Evolutionary conservation across 2,329 filamentous ascomycete genomes (phyloP).

Genomic region (Verticillium alfalfae): DNA sequence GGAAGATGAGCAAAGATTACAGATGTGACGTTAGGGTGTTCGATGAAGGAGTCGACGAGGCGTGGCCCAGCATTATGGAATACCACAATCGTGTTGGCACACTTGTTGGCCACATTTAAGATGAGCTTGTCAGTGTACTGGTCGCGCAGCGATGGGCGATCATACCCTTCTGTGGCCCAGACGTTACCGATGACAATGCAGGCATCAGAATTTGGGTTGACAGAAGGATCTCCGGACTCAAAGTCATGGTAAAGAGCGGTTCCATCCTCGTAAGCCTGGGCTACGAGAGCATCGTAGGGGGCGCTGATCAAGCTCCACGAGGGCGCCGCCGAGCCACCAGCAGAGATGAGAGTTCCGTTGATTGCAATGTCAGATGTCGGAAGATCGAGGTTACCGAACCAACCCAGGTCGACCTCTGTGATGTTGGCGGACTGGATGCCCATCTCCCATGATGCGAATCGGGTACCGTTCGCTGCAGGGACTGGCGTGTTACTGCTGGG

Average conservation of each 20-base stretch:
- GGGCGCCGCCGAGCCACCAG: slow-evolving; percentile 22
- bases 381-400: slow-evolving; percentile 21
- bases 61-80: slow-evolving; percentile 58
- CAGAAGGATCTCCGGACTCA: slow-evolving; percentile 35
- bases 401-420: neutral
- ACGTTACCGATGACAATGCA: slow-evolving; percentile 65
- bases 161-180: slow-evolving; percentile 68
- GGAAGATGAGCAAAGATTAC: slow-evolving; percentile 60
- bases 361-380: slow-evolving; percentile 27
- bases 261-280: slow-evolving; percentile 46
- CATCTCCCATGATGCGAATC: neutral
- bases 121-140: slow-evolving; percentile 58
- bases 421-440: neutral
- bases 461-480: neutral
- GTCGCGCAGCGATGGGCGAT: slow-evolving; percentile 58
- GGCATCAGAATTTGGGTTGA: slow-evolving; percentile 49
- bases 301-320: slow-evolving; percentile 40
- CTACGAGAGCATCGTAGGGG: slow-evolving; percentile 49
- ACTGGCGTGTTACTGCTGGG: slow-evolving; percentile 32
- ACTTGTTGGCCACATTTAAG: slow-evolving; percentile 49
- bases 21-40: slow-evolving; percentile 59
- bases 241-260: slow-evolving; percentile 59
- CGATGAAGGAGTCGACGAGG: slow-evolving; percentile 54
- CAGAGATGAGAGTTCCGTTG: slow-evolving; percentile 38
- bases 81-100: slow-evolving; percentile 58